Evolutionary conservation across 345 rosid genomes (phyloP).

Genomic region (Populus ilicifolia): DNA sequence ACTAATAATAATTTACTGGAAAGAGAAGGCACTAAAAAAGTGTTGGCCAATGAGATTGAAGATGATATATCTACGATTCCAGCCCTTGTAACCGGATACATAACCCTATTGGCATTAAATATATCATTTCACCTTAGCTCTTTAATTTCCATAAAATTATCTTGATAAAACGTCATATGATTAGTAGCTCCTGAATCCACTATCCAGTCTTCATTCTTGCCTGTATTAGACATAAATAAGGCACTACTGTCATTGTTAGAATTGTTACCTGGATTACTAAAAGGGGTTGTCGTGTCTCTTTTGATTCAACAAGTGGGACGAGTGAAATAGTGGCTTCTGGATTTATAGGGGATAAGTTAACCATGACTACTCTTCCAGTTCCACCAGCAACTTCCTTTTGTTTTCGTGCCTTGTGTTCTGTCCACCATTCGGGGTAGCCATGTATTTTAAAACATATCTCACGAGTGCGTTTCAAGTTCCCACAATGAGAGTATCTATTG

Average conservation of each 20-base stretch:
- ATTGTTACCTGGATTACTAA: not conserved
- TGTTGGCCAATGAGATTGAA: not conserved
- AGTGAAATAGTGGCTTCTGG: not conserved
- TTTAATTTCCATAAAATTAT: not conserved
- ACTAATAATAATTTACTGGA: not conserved
- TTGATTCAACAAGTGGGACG: too few relatives aligned
- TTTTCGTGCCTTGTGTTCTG: not conserved
- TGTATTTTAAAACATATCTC: not conserved
- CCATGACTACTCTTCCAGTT: not conserved
- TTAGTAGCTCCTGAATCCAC: not conserved
- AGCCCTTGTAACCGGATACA: too few relatives aligned
- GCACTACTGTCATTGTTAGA: too few relatives aligned
- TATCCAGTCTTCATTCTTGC: not conserved
- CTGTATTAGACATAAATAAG: too few relatives aligned
- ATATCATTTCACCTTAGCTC: not conserved
- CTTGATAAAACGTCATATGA: not conserved
- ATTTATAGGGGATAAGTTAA: too few relatives aligned
- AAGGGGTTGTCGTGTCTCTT: too few relatives aligned
- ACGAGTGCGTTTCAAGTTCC: not conserved
- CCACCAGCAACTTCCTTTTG: not conserved
- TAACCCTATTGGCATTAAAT: too few relatives aligned
- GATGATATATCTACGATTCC: not conserved
- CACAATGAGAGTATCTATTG: not conserved
- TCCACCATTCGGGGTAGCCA: not conserved
- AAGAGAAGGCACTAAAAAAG: not conserved